Conservation (phyloP, 805 yeast species). For the Saccharomyces mikatae region DNA sequence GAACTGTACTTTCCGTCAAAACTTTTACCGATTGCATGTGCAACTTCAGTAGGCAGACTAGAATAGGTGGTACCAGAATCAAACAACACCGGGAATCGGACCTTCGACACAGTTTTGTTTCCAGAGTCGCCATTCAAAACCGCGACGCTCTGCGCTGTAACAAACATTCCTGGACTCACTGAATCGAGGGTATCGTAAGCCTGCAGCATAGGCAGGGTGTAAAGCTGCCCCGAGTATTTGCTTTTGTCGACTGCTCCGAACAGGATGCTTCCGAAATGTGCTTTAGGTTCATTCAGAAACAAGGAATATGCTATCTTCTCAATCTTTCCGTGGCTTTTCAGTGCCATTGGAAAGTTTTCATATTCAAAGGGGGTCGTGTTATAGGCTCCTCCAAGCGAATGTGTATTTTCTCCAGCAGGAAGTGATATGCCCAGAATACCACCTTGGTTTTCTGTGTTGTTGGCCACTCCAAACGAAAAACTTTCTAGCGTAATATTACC, state of each 20-base stretch:
- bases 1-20: slow-evolving; percentile 29
- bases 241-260: slow-evolving; percentile 51
- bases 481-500: slow-evolving; percentile 41
- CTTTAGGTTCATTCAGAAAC: slow-evolving; percentile 32
- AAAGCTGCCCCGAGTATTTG: slow-evolving; percentile 39
- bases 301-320: slow-evolving; percentile 38
- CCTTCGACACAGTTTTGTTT: background rate
- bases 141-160: slow-evolving; percentile 13
- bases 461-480: slow-evolving; percentile 66
- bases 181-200: background rate
- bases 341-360: slow-evolving; percentile 24
- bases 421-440: slow-evolving; percentile 69
- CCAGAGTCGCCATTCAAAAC: slow-evolving; percentile 10
- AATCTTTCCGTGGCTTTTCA: slow-evolving; percentile 36
- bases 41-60: slow-evolving; percentile 32
- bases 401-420: slow-evolving; percentile 46
- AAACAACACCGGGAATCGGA: slow-evolving; percentile 26
- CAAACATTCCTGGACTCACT: background rate
- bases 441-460: slow-evolving; percentile 45
- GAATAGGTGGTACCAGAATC: slow-evolving; percentile 32
- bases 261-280: slow-evolving; percentile 26
- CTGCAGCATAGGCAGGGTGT: slow-evolving; percentile 25
- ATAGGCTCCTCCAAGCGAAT: slow-evolving; percentile 16
- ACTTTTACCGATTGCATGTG: slow-evolving; percentile 24
- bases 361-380: slow-evolving; percentile 11